Percentiles rank a stretch among this genome's conserved stretches.
These are phyloP conservation scores for Lolium multiflorum DNA, from an alignment of 176 grass and related monocot species.

Conservation along the genomic window DNA sequence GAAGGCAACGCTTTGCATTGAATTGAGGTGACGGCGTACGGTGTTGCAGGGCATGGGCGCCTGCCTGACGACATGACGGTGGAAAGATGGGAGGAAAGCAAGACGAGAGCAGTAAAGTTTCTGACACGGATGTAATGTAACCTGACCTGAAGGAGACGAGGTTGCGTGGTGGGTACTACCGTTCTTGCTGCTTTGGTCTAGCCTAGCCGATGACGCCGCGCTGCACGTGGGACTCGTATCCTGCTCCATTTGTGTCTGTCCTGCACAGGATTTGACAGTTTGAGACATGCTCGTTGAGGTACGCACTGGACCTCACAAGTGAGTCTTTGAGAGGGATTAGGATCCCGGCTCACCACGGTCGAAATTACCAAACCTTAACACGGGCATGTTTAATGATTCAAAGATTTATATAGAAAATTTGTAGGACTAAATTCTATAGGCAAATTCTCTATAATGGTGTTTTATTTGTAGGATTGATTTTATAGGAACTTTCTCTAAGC, in stretches of 20 bases:
- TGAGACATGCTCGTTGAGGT: neutral
- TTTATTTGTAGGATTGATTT: too few relatives aligned
- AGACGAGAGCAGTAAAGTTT: neutral
- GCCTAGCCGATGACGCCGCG: neutral
- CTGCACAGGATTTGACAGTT: neutral
- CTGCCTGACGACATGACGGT: neutral
- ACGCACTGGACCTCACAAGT: neutral
- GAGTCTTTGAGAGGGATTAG: too few relatives aligned
- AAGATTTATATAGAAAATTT: too few relatives aligned
- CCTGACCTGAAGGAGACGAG: neutral
- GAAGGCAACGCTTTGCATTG: neutral
- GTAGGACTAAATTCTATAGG: too few relatives aligned
- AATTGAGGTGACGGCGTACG: slow-evolving; percentile 5
- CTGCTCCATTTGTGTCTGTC: neutral
- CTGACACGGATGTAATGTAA: neutral
- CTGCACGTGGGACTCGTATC: neutral
- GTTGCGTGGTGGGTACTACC: neutral
- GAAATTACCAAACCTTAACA: too few relatives aligned
- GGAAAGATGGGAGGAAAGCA: neutral
- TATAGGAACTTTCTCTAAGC: too few relatives aligned
- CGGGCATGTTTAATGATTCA: too few relatives aligned
- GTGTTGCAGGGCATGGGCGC: neutral
- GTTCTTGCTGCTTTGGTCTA: neutral
- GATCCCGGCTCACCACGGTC: too few relatives aligned
- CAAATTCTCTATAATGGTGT: too few relatives aligned